Evolutionary conservation across 257 asterid genomes (phyloP).

Genomic region (Ehretia macrophylla): DNA sequence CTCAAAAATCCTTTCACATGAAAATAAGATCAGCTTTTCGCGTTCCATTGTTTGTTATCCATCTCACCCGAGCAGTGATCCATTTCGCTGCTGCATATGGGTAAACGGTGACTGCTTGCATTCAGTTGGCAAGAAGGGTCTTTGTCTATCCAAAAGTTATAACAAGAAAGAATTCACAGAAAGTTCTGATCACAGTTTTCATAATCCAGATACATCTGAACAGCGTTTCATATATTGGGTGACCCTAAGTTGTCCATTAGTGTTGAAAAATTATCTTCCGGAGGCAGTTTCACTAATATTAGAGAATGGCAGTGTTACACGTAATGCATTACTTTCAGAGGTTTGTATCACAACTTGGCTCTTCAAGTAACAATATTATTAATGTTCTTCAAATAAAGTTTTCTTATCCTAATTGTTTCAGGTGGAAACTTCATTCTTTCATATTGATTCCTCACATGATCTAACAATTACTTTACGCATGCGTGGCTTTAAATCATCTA

Average conservation of each 20-base stretch:
- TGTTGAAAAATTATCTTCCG: constrained; percentile 79
- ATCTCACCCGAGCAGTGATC: constrained; percentile 87
- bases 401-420: constrained; percentile 38
- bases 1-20: constrained; percentile 74
- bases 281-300: constrained; percentile 59
- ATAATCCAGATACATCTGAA: constrained; percentile 41
- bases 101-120: constrained; percentile 64
- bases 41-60: constrained; percentile 97
- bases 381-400: not conserved
- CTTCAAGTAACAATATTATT: constrained; percentile 4
- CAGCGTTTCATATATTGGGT: constrained; percentile 61
- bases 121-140: constrained; percentile 42
- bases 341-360: constrained; percentile 30
- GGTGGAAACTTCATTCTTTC: constrained; percentile 89
- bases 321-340: constrained; percentile 65
- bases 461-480: constrained; percentile 59
- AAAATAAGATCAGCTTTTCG: constrained; percentile 57
- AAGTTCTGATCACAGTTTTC: constrained; percentile 27
- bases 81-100: constrained; percentile 89
- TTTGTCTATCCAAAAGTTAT: constrained; percentile 30
- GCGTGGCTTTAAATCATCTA: constrained; percentile 65
- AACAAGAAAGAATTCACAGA: constrained; percentile 28
- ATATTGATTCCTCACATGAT: constrained; percentile 88
- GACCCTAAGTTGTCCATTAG: constrained; percentile 70
- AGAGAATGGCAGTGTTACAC: constrained; percentile 72